Base-by-base conservation (phyloP, 176 grass and related monocot genomes). In the Areca catechu region DNA sequence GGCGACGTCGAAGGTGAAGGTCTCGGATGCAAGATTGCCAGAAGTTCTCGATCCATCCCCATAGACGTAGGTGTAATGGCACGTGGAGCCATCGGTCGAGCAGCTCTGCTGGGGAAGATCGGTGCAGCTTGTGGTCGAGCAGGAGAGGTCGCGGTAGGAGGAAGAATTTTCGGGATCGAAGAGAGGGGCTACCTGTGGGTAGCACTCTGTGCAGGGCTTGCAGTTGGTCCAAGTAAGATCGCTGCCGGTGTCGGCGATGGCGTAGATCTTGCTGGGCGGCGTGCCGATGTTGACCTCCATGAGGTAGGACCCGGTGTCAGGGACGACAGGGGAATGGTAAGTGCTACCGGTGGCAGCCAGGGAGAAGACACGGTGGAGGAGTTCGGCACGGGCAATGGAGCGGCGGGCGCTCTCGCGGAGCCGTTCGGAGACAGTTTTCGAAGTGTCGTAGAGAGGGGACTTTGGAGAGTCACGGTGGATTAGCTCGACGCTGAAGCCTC, bases 231-330 rank as follows among this genome's bases (percentile, higher is more conserved):
- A 43, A 2, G 0, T 14, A 43, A 43, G 34, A 10, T 43, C 34
- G 34, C 34, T 43, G 10, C 34, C 34, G 34, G 34, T 43, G 34
- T 43, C 34, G 34, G 34, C 62, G 47, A 75, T 10, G 49, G 53
- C 62, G 15, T 58, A 17, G 65, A 75, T 50, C 34, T 48, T 67
- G 47, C 3, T 58, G 16, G 62, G 7, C 24, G 62, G 53, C 16
- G 72, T 67, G 53, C 72, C 72, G 54, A 67, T 24, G 27, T 66
- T 22, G 53, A 75, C 22, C 58, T 21, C 47, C 22, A 43, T 43
- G 9, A 43, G 34, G 10, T 43, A 43, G 9, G 9, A 0, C 7
- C 9, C 9, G 34, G 9, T 12, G 34, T 43, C 3, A 43, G 34
- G 9, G 34, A 43, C 34, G 10, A 43, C 34, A 12, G 7, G 9